Conservation (phyloP, 2,329 filamentous ascomycete species). For the Fusarium vanettenii region DNA sequence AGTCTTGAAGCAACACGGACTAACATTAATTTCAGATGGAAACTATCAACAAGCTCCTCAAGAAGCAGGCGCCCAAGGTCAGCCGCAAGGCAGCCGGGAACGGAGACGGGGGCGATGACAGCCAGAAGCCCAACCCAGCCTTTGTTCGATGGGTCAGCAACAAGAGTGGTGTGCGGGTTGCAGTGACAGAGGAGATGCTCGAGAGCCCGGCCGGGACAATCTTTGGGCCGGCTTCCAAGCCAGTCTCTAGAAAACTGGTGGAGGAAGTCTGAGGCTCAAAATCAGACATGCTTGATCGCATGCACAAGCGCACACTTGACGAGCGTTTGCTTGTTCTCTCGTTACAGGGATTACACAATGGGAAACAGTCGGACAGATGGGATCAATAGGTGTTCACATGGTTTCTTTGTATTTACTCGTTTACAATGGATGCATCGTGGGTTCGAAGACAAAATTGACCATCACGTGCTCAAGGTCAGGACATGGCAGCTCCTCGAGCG, state of each 20-base stretch:
- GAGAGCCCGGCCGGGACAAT: constrained; percentile 70
- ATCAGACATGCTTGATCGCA: neutral
- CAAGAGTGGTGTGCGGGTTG: constrained; percentile 71
- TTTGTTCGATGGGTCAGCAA: constrained; percentile 79
- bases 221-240: constrained; percentile 57
- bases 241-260: constrained; percentile 61
- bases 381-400: neutral
- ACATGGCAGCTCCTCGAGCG: neutral
- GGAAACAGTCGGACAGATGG: neutral
- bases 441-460: neutral
- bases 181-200: constrained; percentile 76
- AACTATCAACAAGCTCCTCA: constrained; percentile 90
- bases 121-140: constrained; percentile 65
- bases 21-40: constrained; percentile 72
- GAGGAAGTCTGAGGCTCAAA: constrained; percentile 60
- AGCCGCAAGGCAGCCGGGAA: constrained; percentile 61
- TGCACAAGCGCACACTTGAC: neutral
- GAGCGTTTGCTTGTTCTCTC: neutral
- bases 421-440: neutral
- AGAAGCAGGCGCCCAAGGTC: constrained; percentile 85
- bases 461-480: neutral
- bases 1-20: constrained; percentile 4
- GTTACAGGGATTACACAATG: neutral
- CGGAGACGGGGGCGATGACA: constrained; percentile 57
- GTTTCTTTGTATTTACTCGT: neutral